Percentiles rank a stretch among this genome's conserved stretches.
These are phyloP conservation scores for Chenopodium suecicum DNA, from an alignment of 148 eudicot species.

Conservation along the genomic window DNA sequence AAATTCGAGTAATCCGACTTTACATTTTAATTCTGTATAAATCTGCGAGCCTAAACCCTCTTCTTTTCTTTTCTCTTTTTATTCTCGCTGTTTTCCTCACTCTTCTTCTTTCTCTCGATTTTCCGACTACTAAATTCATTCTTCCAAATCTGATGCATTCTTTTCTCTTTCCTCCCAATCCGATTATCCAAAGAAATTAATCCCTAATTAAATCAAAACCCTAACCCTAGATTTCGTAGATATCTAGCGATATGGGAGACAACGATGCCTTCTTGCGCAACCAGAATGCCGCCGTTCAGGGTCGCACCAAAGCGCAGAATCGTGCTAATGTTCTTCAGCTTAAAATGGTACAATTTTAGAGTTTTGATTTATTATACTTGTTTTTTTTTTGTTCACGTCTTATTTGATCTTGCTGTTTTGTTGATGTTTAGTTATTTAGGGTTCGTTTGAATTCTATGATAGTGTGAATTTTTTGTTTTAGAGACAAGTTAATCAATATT, in stretches of 20 bases:
- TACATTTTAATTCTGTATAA: background rate
- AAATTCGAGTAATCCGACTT: background rate
- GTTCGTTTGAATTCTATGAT: constrained; percentile 1
- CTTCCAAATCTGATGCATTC: constrained; percentile 4
- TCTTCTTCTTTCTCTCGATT: background rate
- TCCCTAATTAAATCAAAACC: background rate
- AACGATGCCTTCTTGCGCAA: constrained; percentile 79
- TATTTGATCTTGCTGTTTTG: background rate
- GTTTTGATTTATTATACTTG: background rate
- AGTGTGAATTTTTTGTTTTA: background rate
- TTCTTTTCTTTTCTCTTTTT: background rate
- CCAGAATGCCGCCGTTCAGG: constrained; percentile 69
- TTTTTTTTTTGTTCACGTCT: background rate
- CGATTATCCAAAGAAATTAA: background rate
- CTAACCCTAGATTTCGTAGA: constrained; percentile 25
- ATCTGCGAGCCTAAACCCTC: background rate
- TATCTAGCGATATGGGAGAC: constrained; percentile 53
- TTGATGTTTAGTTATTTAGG: background rate
- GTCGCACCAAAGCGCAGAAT: constrained; percentile 78
- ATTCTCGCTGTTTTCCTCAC: background rate
- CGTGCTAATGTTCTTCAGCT: constrained; percentile 83
- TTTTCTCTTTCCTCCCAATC: constrained; percentile 7
- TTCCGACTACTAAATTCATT: background rate
- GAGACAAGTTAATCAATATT: no score
- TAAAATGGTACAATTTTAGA: constrained; percentile 48